Evolutionary conservation across 2,329 filamentous ascomycete genomes (phyloP), one percentile per base, ranked within the genome.

Genomic region (Penicillium occitanis): DNA sequence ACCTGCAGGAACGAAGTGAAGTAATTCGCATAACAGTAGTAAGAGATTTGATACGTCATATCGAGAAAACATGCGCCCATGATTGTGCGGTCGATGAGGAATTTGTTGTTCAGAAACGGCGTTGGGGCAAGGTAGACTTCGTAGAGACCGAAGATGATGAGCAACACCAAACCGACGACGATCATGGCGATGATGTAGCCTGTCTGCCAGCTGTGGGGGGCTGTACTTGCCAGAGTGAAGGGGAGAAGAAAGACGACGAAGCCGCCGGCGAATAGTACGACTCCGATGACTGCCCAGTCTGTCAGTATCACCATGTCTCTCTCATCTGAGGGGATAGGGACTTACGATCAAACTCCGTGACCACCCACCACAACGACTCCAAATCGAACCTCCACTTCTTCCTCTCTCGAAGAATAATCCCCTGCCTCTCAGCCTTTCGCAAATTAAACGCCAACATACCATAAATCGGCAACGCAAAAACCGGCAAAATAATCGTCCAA

Each of bases 401-500:
- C 1, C 14, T 59, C 42, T 64, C 62, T 33, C 25, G 76, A 8
- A 22, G 40, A n/a, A 86, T 75, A 2, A 88, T 70, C 1, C 87
- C 86, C 33, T 76, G 71, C 65, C 81, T 82, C 68, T 80, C 78
- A 1, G 88, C 88, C 71, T 87, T 87, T 61, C 73, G 75, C 66
- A 86, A 81, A 71, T 88, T 86, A 68, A 76, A 77, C 58, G 82
- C 74, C 70, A 89, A 82, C n/a, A 89, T 74, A 13, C 75, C 69
- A 57, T 84, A 82, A 8, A 90, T 78, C 0, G 88, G 88, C 5
- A 85, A 51, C 5, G 81, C 83, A 51, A 87, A 79, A 61, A 82
- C 72, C 0, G 87, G 87, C 0, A 85, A 81, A 67, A 90, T 79
- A 69, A 91, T 86, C 53, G 84, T 79, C 71, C 88, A 90, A 25